Evolutionary conservation across 371 early-diverging fungal genomes (phyloP).

Genomic region (Furculomyces boomerangus): DNA sequence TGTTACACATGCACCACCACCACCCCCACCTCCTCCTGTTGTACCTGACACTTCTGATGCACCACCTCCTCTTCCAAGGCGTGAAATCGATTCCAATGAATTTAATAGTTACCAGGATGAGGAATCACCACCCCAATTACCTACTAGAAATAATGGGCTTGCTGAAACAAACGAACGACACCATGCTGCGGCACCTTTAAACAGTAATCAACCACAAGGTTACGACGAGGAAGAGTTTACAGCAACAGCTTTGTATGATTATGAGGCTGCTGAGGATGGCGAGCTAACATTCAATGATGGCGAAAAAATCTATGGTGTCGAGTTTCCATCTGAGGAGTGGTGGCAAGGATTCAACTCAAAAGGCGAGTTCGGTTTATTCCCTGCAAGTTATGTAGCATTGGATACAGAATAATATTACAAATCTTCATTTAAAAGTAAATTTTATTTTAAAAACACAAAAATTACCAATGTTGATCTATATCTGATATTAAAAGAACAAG

Average conservation of each 20-base stretch:
- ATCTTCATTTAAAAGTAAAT: no score
- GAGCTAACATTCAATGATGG: constrained; percentile 68
- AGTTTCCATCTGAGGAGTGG: constrained; percentile 78
- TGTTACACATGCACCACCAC: constrained; percentile 6
- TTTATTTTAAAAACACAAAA: no score
- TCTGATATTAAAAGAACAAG: no score
- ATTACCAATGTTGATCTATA: no score
- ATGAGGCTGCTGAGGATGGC: constrained; percentile 69
- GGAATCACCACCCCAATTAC: constrained; percentile 4
- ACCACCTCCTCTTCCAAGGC: constrained; percentile 9
- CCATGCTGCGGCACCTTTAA: not conserved
- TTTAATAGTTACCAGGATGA: not conserved
- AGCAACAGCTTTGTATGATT: constrained; percentile 64
- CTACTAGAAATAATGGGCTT: not conserved
- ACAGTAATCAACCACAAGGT: constrained; percentile 8
- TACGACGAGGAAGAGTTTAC: constrained; percentile 19
- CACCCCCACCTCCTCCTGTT: constrained; percentile 8
- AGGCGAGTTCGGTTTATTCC: constrained; percentile 55
- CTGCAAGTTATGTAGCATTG: constrained; percentile 40
- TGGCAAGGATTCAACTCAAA: constrained; percentile 53
- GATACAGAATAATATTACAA: no score
- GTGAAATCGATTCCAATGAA: not conserved
- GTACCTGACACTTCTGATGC: not conserved
- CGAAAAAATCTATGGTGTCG: constrained; percentile 55
- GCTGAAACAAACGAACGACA: not conserved